Conservation (phyloP, 345 rosid genomes). For the Orychophragmus violaceus region DNA sequence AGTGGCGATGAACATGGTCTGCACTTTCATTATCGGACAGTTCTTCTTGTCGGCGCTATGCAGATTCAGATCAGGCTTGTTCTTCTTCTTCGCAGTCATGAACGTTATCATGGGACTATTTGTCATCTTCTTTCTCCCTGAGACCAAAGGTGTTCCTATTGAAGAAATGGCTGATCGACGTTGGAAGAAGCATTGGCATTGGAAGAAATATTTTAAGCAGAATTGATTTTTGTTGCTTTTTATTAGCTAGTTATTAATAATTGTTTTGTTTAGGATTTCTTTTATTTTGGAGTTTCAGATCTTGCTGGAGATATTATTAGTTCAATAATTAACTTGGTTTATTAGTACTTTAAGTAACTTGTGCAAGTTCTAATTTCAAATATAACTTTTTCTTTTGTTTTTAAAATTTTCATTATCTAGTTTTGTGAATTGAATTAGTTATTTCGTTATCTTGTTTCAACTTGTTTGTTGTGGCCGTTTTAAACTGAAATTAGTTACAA, state of each 20-base stretch:
- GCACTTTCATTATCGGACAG: conserved; percentile 54
- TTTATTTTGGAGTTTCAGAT: background rate
- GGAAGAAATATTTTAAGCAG: conserved; percentile 35
- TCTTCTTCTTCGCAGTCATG: conserved; percentile 56
- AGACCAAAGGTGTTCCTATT: conserved; percentile 56
- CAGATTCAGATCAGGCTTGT: conserved; percentile 39
- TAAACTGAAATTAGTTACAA: no score
- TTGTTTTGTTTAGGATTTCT: background rate
- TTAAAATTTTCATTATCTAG: background rate
- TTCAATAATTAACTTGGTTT: no score
- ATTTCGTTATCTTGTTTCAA: no score
- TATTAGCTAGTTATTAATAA: no score
- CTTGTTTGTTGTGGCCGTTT: no score
- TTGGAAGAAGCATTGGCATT: conserved; percentile 51
- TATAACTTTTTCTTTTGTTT: background rate
- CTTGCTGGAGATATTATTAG: background rate
- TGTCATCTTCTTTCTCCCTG: conserved; percentile 39
- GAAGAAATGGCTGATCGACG: conserved; percentile 49
- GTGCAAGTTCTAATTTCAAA: background rate
- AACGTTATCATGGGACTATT: conserved; percentile 49
- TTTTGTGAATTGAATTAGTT: background rate
- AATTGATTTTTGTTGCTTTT: background rate
- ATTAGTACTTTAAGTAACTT: background rate
- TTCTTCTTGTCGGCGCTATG: conserved; percentile 54
- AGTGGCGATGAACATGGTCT: conserved; percentile 49